A percentile compares a stretch with the other conserved stretches of the same genome.
These are phyloP conservation scores for Elongisporangium prolatum DNA, from an alignment of 352 stramenopile species.

Conservation along the genomic window DNA sequence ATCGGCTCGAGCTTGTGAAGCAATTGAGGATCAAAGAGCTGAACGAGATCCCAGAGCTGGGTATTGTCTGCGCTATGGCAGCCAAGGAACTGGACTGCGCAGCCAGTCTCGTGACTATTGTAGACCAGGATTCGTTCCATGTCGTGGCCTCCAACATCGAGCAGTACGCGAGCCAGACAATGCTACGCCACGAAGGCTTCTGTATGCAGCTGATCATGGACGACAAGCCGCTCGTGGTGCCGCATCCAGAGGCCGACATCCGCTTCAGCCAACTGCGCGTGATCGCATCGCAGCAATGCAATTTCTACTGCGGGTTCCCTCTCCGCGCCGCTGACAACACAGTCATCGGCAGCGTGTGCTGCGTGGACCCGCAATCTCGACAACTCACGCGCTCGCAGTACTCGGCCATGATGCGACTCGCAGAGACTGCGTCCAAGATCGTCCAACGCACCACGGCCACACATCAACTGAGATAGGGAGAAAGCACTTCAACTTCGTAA, in stretches of 20 bases:
- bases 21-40: conserved; percentile 19
- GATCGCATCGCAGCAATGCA: conserved; percentile 25
- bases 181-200: conserved; percentile 40
- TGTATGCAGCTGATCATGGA: conserved; percentile 55
- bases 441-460: conserved; percentile 14
- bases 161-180: conserved; percentile 17
- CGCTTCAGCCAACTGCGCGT: conserved; percentile 38
- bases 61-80: conserved; percentile 42
- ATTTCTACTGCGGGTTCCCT: conserved; percentile 79
- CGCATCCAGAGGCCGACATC: conserved; percentile 43
- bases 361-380: conserved; percentile 39
- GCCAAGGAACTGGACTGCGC: conserved; percentile 33
- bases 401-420: conserved; percentile 39
- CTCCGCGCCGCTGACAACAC: conserved; percentile 37
- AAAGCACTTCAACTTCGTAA: neutral
- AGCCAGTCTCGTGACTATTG: conserved; percentile 37
- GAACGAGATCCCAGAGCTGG: conserved; percentile 36
- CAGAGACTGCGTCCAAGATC: conserved; percentile 49
- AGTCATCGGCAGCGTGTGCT: conserved; percentile 62
- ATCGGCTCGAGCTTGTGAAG: conserved; percentile 23
- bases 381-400: conserved; percentile 57
- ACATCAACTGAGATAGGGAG: neutral
- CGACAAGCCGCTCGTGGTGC: conserved; percentile 37
- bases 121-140: conserved; percentile 32
- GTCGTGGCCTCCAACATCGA: conserved; percentile 31